Percentiles rank a stretch among this genome's conserved stretches.
Conservation (phyloP, 768 basidiomycete genomes). For the Pseudohyphozyma bogoriensis region DNA sequence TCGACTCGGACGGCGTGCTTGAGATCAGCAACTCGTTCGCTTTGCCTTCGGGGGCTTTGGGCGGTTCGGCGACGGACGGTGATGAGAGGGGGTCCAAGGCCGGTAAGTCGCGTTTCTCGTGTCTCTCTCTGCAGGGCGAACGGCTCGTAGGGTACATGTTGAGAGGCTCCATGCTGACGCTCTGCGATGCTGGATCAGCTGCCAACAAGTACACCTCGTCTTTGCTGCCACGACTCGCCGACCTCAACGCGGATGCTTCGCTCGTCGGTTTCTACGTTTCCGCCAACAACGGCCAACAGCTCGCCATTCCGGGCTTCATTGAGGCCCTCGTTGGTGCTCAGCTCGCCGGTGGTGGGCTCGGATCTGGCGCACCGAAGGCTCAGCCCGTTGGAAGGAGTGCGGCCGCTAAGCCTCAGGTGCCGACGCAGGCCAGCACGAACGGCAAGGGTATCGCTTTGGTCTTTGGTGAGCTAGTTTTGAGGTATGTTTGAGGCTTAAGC, state of each 20-base stretch:
- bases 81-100: constrained; percentile 23
- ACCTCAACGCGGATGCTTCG: constrained; percentile 33
- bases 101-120: constrained; percentile 5
- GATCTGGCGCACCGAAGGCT: constrained; percentile 12
- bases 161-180: not conserved
- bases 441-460: constrained; percentile 32
- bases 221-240: constrained; percentile 29
- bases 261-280: constrained; percentile 34
- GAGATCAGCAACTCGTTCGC: constrained; percentile 30
- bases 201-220: constrained; percentile 30
- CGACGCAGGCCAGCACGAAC: constrained; percentile 12
- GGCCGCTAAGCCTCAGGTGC: constrained; percentile 8
- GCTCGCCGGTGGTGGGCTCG: constrained; percentile 24
- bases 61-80: constrained; percentile 9
- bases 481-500: too few species aligned
- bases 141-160: too few species aligned
- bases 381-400: constrained; percentile 11
- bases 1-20: constrained; percentile 30
- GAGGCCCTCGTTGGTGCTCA: constrained; percentile 33
- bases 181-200: not conserved
- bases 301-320: constrained; percentile 31
- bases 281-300: constrained; percentile 32
- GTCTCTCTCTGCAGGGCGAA: not conserved
- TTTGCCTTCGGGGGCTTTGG: constrained; percentile 26
- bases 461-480: constrained; percentile 22